A percentile compares a stretch with the other conserved stretches of the same genome.
Conservation (phyloP, 192 early-diverging fungal genomes). For the Backusella circina region DNA sequence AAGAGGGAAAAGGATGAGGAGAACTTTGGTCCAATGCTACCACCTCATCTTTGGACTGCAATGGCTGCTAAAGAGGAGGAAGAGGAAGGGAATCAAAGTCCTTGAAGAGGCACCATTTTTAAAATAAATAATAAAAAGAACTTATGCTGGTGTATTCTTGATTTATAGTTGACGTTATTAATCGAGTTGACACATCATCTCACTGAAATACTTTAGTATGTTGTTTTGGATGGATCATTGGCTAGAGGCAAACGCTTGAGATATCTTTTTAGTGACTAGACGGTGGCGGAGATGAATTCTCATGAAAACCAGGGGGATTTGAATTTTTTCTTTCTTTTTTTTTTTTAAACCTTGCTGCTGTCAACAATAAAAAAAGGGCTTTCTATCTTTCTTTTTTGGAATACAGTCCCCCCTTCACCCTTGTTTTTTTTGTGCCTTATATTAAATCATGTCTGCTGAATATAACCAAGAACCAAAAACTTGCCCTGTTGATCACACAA, state of each 20-base stretch:
- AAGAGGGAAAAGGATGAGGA: not conserved
- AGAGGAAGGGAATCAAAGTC: not conserved
- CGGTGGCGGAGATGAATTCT: no score
- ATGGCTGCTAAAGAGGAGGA: not conserved
- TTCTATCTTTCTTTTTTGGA: not conserved
- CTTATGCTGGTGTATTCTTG: no score
- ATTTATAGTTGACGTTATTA: no score
- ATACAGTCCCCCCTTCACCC: not conserved
- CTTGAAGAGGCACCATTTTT: no score
- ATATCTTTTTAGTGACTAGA: no score
- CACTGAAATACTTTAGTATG: no score
- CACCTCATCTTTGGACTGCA: not conserved
- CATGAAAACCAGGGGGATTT: not conserved
- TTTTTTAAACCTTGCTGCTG: not conserved
- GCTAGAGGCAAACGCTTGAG: no score
- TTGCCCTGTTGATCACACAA: slow-evolving; percentile 40
- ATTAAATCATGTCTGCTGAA: slow-evolving; percentile 33
- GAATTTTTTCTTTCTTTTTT: not conserved
- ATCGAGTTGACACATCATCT: no score
- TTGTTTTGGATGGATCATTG: no score
- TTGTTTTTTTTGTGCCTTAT: not conserved
- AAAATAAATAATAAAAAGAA: no score
- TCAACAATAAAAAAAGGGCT: not conserved
- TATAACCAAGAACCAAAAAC: slow-evolving; percentile 8
- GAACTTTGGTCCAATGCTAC: not conserved